phyloP scores from a whole-genome alignment of 179 eudicot genomes.

The Beta macrorhiza region DNA sequence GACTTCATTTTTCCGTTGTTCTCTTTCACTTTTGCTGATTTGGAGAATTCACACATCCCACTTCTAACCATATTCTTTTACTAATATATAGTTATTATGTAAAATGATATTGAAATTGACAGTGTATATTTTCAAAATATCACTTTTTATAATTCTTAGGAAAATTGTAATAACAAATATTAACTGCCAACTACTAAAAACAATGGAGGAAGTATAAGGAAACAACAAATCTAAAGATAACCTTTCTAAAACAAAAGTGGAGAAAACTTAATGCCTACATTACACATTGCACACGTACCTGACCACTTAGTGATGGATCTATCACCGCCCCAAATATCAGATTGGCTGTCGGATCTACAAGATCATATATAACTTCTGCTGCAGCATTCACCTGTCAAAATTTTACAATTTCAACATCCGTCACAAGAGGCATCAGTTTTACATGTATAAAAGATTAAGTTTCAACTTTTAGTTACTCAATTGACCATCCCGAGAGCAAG shows the following conservation, averaged over 20 bases:
- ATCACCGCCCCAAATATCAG: conserved; percentile 95
- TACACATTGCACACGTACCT: conserved; percentile 46
- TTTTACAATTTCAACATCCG: conserved; percentile 6
- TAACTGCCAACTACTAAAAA: no score
- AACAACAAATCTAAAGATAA: no score
- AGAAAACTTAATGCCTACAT: background rate
- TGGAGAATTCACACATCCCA: no score
- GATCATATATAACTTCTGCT: conserved; percentile 95
- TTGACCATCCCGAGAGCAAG: background rate
- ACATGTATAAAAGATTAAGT: background rate
- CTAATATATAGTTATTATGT: no score
- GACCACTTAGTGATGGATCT: conserved; percentile 85
- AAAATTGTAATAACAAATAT: no score
- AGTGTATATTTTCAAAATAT: no score
- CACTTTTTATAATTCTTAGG: no score
- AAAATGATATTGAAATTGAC: no score
- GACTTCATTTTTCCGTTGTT: no score
- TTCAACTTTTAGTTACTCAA: background rate
- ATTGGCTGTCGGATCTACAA: conserved; percentile 96
- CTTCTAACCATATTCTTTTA: no score
- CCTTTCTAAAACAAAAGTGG: background rate
- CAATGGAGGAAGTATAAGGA: no score
- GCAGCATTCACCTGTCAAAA: conserved; percentile 86
- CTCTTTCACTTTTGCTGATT: no score
- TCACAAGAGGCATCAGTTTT: background rate